Conservation (phyloP, 148 eudicot genomes). For the Euryodendron excelsum region DNA sequence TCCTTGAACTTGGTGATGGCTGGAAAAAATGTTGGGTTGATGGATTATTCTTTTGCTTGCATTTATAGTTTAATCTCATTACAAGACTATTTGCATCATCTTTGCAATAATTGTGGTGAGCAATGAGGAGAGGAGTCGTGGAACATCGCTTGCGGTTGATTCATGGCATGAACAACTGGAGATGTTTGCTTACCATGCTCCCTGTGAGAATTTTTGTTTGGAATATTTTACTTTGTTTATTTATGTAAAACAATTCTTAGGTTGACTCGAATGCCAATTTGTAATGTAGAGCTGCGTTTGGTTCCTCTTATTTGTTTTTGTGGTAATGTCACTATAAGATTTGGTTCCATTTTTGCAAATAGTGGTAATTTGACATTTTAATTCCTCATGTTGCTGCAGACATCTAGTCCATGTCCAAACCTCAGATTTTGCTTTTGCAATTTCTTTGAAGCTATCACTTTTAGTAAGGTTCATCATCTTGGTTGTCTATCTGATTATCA, state of each 20-base stretch:
- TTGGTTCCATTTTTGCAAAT: neutral
- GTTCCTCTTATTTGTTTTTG: neutral
- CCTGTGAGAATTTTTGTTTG: neutral
- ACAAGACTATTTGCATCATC: neutral
- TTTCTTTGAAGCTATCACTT: neutral
- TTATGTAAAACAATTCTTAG: neutral
- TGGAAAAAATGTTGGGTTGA: neutral
- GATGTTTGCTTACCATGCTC: neutral
- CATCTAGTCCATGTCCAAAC: neutral
- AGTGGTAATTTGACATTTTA: neutral
- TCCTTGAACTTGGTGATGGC: too few species aligned
- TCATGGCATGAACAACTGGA: neutral
- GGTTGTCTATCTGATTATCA: too few species aligned
- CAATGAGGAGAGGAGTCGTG: too few species aligned
- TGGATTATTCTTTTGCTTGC: neutral
- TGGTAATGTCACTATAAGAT: neutral
- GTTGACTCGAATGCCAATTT: neutral
- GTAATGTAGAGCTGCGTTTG: neutral
- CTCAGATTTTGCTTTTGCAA: too few species aligned
- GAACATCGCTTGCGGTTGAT: neutral
- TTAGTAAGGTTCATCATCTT: too few species aligned
- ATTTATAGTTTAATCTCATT: neutral
- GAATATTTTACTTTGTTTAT: neutral
- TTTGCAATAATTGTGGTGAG: neutral
- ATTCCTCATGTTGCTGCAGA: neutral